phyloP scores from a whole-genome alignment of 768 basidiomycete genomes.

The Gloeophyllum trabeum region DNA sequence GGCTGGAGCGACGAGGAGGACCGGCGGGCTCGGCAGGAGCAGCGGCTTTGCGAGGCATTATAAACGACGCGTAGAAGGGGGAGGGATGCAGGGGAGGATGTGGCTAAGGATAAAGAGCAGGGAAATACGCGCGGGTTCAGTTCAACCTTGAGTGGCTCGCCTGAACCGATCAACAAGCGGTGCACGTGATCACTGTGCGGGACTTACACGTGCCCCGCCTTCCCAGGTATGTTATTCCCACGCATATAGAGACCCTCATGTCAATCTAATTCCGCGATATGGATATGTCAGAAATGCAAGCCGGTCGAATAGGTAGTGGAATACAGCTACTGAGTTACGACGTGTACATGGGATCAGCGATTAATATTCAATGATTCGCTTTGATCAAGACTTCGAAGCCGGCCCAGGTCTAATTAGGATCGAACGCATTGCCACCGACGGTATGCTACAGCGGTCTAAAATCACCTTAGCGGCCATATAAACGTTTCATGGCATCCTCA shows the following conservation, averaged over 20 bases:
- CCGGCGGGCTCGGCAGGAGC: slow-evolving; percentile 27
- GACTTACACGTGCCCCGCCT: too few species aligned
- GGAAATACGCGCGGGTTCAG: slow-evolving; percentile 10
- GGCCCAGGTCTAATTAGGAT: background rate
- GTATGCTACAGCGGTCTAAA: background rate
- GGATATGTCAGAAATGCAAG: background rate
- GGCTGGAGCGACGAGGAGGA: slow-evolving; percentile 60
- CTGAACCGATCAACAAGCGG: background rate
- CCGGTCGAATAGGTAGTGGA: background rate
- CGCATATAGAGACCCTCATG: too few species aligned
- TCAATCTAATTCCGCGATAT: too few species aligned
- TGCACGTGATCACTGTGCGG: too few species aligned
- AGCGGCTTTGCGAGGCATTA: slow-evolving; percentile 73
- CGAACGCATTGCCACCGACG: background rate
- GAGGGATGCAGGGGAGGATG: slow-evolving; percentile 5
- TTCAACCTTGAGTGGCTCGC: slow-evolving; percentile 3
- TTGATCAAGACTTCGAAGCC: too few species aligned
- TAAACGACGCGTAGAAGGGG: too few species aligned
- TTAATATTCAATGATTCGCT: too few species aligned
- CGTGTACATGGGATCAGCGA: too few species aligned
- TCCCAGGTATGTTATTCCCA: too few species aligned
- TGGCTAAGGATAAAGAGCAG: slow-evolving; percentile 8
- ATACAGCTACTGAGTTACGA: too few species aligned
- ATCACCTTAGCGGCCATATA: background rate
- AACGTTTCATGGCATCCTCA: slow-evolving; percentile 9